phyloP scores from a whole-genome alignment of 768 basidiomycete species.

The Thelephora aurantiotincta region DNA sequence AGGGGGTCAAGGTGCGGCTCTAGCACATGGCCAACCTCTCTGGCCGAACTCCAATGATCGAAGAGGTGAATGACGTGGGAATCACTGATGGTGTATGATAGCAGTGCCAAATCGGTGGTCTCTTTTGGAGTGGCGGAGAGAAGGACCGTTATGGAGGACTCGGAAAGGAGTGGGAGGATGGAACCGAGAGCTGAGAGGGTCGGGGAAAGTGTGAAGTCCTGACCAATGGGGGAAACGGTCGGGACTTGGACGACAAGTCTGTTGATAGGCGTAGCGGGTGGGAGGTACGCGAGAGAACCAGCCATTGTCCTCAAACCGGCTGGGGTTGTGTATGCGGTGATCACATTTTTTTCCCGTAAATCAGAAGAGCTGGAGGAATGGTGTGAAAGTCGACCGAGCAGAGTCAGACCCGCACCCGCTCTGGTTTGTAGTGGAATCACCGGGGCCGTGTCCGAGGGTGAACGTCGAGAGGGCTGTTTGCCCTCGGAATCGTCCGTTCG shows the following conservation, averaged over 20 bases:
- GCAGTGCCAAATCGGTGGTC: slow-evolving; percentile 57
- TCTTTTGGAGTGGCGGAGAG: slow-evolving; percentile 81
- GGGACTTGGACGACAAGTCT: slow-evolving; percentile 80
- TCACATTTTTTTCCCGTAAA: slow-evolving; percentile 37
- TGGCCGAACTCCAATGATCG: slow-evolving; percentile 68
- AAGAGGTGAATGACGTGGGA: slow-evolving; percentile 81
- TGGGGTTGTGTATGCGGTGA: slow-evolving; percentile 76
- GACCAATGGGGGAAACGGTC: slow-evolving; percentile 48
- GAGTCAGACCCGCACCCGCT: slow-evolving; percentile 67
- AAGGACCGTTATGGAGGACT: slow-evolving; percentile 47
- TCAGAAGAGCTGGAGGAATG: slow-evolving; percentile 50
- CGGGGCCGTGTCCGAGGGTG: slow-evolving; percentile 22
- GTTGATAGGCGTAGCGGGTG: slow-evolving; percentile 42
- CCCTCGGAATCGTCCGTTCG: slow-evolving; percentile 14
- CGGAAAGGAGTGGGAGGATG: slow-evolving; percentile 44
- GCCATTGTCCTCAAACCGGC: slow-evolving; percentile 77
- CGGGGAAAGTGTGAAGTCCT: slow-evolving; percentile 60
- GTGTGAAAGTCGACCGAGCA: slow-evolving; percentile 70
- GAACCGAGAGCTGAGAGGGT: slow-evolving; percentile 57
- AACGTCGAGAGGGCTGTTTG: slow-evolving; percentile 7
- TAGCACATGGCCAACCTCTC: slow-evolving; percentile 51
- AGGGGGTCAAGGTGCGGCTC: slow-evolving; percentile 11
- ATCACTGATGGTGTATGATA: slow-evolving; percentile 55
- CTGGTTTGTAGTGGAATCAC: slow-evolving; percentile 69
- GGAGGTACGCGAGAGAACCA: slow-evolving; percentile 60